Conservation (phyloP, 2,329 filamentous ascomycete genomes). For the Delphinella strobiligena region DNA sequence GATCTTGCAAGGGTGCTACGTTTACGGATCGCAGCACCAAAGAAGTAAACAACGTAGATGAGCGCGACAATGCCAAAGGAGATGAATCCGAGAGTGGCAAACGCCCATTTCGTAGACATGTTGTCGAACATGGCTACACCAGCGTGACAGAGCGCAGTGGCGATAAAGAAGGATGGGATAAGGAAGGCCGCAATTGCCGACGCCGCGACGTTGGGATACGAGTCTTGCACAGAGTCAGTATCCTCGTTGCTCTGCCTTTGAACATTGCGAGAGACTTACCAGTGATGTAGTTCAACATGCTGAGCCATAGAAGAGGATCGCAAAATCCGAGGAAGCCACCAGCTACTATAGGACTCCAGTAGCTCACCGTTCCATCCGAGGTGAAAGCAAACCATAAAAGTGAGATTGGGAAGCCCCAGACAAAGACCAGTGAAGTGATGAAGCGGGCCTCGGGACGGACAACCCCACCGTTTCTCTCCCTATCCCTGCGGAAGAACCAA, state of each 20-base stretch:
- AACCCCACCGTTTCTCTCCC: conserved; percentile 2
- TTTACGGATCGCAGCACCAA: conserved; percentile 3
- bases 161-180: conserved; percentile 6
- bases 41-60: conserved; percentile 7
- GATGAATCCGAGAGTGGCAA: conserved; percentile 6
- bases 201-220: conserved; percentile 6
- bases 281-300: conserved; percentile 2
- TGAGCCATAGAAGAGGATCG: conserved; percentile 7
- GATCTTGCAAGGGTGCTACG: conserved; percentile 3
- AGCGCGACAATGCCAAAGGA: conserved; percentile 3
- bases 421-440: conserved; percentile 5
- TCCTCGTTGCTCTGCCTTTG: no score
- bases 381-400: conserved; percentile 9
- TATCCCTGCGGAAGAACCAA: conserved; percentile 7
- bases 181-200: conserved; percentile 6
- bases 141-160: conserved; percentile 6
- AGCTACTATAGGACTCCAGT: conserved; percentile 7
- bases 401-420: conserved; percentile 6
- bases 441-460: conserved; percentile 7
- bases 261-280: no score
- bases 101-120: conserved; percentile 6
- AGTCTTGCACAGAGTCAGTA: no score
- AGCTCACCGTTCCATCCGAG: conserved; percentile 2
- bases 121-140: conserved; percentile 8
- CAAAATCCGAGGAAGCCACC: conserved; percentile 7